These are phyloP conservation scores for Uncinocarpus reesii DNA, from an alignment of 2,329 filamentous ascomycete species.

Conservation along the genomic window DNA sequence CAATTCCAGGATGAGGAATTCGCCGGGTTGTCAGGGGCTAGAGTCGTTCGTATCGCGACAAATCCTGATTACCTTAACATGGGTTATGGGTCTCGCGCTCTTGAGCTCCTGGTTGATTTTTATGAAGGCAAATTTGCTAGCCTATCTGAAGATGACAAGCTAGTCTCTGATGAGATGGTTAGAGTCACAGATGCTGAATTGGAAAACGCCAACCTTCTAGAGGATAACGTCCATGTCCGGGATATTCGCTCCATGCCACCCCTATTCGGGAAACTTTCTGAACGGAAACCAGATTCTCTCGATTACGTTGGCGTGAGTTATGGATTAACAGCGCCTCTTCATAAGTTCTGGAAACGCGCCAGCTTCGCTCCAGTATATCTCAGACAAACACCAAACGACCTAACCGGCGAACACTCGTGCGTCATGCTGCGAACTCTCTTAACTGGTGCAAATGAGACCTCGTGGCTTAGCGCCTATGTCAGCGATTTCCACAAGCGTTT, in stretches of 20 bases:
- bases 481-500: constrained; percentile 94
- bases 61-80: constrained; percentile 86
- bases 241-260: constrained; percentile 89
- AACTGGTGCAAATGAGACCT: constrained; percentile 51
- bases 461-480: constrained; percentile 84
- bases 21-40: constrained; percentile 79
- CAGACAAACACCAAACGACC: constrained; percentile 86
- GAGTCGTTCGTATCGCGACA: constrained; percentile 87
- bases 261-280: constrained; percentile 76
- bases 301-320: constrained; percentile 96
- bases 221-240: constrained; percentile 80
- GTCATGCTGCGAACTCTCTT: constrained; percentile 83
- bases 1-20: constrained; percentile 98
- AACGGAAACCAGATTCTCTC: constrained; percentile 66
- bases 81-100: constrained; percentile 85
- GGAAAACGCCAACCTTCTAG: constrained; percentile 61
- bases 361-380: constrained; percentile 84
- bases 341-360: constrained; percentile 93
- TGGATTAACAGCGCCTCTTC: constrained; percentile 73
- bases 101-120: constrained; percentile 80
- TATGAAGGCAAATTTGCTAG: constrained; percentile 88
- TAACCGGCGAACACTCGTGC: constrained; percentile 94
- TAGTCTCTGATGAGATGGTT: constrained; percentile 51
- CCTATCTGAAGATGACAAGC: constrained; percentile 59
- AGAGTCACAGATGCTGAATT: constrained; percentile 76